Evolutionary conservation across 176 grass and related monocot species (phyloP), one percentile per base, ranked within the genome.

Genomic region (Panicum miliaceum): DNA sequence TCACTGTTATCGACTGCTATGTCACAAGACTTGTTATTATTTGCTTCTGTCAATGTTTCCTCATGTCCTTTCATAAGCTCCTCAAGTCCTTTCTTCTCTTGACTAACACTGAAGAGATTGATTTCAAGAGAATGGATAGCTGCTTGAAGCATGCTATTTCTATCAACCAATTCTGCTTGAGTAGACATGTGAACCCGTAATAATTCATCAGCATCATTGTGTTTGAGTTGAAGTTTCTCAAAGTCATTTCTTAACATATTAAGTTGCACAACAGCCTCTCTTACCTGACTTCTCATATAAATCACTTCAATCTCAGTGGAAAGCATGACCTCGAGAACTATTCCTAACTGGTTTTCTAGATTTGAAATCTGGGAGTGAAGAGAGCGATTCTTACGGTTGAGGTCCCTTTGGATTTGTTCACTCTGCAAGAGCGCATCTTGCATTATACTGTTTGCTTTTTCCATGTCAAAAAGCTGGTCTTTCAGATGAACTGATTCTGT

Each of bases 291-390:
- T 87, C 68, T 90, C 85, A 96, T 90, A 77, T 79, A 92, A 71
- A 54, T 94, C 81, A 84, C 85, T 94, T 95, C 87, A 74, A 88
- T 84, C 84, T 99, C 91, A 85, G 60, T 87, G 34, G 78, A 88
- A 73, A 99, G 66, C 75, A 84, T 90, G 40, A 65, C 71, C 88
- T 96, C 86, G 38, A 91, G 78, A 79, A 84, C 65, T 81, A 82
- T 18, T 76, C 23, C 78, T 75, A 96, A 81, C 61, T 86, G 91
- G 71, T 89, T 88, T 87, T 93, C 90, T 81, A 87, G 35, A 75
- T 86, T 75, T 25, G 70, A 71, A 76, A 92, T 57, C 60, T 94
- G 75, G 15, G 77, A 76, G 20, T 60, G 73, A 32, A 94, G 77
- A 41, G 71, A 84, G 47, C 10, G 23, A 78, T 88, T 94, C 70